Evolutionary conservation across 306 rosid species (phyloP), one percentile per base, ranked within the genome.

Genomic region (Trifolium fragiferum): DNA sequence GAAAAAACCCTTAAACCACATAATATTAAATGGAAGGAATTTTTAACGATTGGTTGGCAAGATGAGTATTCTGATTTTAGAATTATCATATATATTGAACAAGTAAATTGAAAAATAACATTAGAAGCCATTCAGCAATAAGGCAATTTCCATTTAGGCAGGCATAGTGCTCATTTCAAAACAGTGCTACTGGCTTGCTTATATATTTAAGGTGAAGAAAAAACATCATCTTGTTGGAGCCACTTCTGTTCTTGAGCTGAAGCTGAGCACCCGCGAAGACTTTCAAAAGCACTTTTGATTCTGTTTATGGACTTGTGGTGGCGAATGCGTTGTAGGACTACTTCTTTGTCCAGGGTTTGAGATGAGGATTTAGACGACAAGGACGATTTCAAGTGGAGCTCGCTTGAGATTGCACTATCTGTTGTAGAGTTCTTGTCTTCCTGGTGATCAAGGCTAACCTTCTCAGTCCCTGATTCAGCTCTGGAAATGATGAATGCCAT

Each of bases 281-380:
- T 54, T 60, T 88, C 83, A 54, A 88, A 70, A 47, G 82, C 82
- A 33, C 66, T 77, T 85, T 75, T 85, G 71, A 85, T 46, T 83
- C 67, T 86, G 78, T 80, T 78, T 35, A 92, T 41, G 68, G 80
- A 30, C 88, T 79, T 92, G 7, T 67, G 89, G 66, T 82, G 87
- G 10, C 90, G 88, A 78, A 89, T 85, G 57, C 97, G 87, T 50
- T 74, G 78, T 35, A 91, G 89, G 3, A 89, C 96, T 61, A 76
- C 83, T 49, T 89, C 75, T 83, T 84, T 92, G 86, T 84, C 82
- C 43, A 89, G 33, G 44, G 82, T 20, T 15, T 76, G 75, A 3
- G 94, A 71, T 0, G 87, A 72, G 18, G 79, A 75, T 25, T 67
- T 63, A 12, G 90, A 11, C 3, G 79, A 61, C 68, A 81, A 73